Base-by-base conservation (phyloP, 2,329 filamentous ascomycete genomes). In the Sporothrix variecibatus region DNA sequence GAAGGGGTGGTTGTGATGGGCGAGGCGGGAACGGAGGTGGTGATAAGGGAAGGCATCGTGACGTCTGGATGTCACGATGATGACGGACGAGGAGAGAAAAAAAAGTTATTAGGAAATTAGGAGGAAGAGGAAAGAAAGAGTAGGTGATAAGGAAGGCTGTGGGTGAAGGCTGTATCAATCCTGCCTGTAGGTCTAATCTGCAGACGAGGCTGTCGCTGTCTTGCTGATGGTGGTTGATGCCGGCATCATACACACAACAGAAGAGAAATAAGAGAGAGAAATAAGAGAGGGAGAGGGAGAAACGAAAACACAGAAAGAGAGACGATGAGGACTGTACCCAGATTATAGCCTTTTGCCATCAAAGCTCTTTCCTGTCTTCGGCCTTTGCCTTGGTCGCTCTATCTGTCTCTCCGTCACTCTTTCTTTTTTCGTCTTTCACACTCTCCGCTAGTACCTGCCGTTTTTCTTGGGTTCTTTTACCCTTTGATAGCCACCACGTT, bases 1-100 rank as follows among this genome's bases (percentile, higher is more conserved):
- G 85, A 86, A 58, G 87, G 86, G 84, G 88, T 89, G 38, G 74
- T 74, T 12, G 60, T 69, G 56, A 73, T 75, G 64, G 78, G 83
- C 49, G 80, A 80, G 28, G 78, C 78, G 51, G 79, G 79, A 72
- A 72, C 51, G 3, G 80, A 75, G 12, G 80, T 75, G 15, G 81
- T 80, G 46, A 82, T 80, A 78, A 74, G 74, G 75, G 78, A 78
- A 8, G 77, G 76, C 78, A 79, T 79, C 15, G 64, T 76, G 68
- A 46, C 9, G 64, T 65, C 38, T 20, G 9, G 40, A 12, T 34
- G 40, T n/a, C 58, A 71, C 40, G 26, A 20, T 70, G 49, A 38
- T 49, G 67, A 56, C 20, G 9, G 5, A 31, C 49, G 49, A 23
- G 49, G 17, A 12, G 26, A 8, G 31, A 40, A 9, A 23, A 26